Evolutionary conservation across 208 protist species (phyloP).

Genomic region (Wallacemonas sp.): DNA sequence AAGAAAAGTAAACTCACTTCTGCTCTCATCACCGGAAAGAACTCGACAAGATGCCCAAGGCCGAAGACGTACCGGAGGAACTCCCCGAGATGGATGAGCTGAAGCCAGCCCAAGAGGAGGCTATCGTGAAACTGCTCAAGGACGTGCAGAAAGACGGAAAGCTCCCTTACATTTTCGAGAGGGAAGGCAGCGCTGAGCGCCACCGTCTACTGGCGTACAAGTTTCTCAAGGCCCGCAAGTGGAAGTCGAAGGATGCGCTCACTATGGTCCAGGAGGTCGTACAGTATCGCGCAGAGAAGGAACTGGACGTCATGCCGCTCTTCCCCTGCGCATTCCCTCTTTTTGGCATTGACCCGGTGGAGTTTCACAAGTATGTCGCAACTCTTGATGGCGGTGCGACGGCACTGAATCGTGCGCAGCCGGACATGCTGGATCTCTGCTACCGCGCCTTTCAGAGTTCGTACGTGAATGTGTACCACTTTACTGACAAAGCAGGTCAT

Average conservation of each 20-base stretch:
- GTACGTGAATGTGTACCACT: constrained; percentile 71
- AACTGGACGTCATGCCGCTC: constrained; percentile 44
- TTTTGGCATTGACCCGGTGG: constrained; percentile 43
- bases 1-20: no score
- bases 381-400: constrained; percentile 19
- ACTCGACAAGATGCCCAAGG: constrained; percentile 31
- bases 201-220: constrained; percentile 61
- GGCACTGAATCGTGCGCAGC: constrained; percentile 15
- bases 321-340: constrained; percentile 68
- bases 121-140: constrained; percentile 34
- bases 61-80: constrained; percentile 32
- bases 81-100: constrained; percentile 59
- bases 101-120: constrained; percentile 24
- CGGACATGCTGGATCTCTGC: constrained; percentile 31
- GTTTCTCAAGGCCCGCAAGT: constrained; percentile 61
- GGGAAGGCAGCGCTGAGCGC: constrained; percentile 25
- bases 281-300: constrained; percentile 41
- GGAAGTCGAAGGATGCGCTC: constrained; percentile 47
- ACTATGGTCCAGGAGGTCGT: constrained; percentile 56
- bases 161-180: constrained; percentile 37
- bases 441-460: constrained; percentile 44
- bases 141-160: constrained; percentile 23
- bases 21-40: neutral
- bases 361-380: constrained; percentile 30
- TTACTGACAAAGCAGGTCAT: constrained; percentile 74